Percentiles rank a stretch among this genome's conserved stretches.
These are phyloP conservation scores for Colletotrichum sp. DNA, from an alignment of 2,329 filamentous ascomycete genomes.

Conservation along the genomic window DNA sequence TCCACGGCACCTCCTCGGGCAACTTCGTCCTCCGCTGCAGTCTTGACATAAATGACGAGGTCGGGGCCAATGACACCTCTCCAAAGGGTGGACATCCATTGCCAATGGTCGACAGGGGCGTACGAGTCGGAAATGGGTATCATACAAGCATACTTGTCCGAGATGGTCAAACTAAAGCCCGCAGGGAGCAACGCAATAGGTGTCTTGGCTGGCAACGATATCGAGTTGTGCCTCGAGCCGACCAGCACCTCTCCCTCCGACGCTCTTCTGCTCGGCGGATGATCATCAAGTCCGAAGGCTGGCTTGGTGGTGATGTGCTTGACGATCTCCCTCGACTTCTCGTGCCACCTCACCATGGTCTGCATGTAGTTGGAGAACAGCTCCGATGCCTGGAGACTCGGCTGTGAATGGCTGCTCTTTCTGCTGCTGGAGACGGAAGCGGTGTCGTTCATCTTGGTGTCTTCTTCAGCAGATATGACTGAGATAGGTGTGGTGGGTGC, in stretches of 20 bases:
- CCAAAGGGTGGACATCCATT: constrained; percentile 96
- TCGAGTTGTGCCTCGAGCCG: not conserved
- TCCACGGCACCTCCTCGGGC: constrained; percentile 57
- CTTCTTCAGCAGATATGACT: constrained; percentile 18
- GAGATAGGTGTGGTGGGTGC: constrained; percentile 25
- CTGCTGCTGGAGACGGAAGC: constrained; percentile 7
- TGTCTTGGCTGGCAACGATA: constrained; percentile 35
- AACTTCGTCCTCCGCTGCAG: constrained; percentile 38
- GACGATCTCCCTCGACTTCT: constrained; percentile 73
- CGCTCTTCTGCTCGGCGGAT: constrained; percentile 5
- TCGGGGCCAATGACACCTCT: constrained; percentile 84
- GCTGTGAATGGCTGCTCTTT: constrained; percentile 19
- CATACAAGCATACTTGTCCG: constrained; percentile 75
- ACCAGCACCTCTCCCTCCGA: constrained; percentile 10
- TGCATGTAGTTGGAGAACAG: constrained; percentile 67
- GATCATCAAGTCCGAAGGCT: not conserved
- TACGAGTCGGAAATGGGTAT: constrained; percentile 81
- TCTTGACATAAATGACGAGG: constrained; percentile 71
- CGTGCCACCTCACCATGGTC: constrained; percentile 76
- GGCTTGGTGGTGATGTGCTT: constrained; percentile 45
- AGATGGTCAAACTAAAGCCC: constrained; percentile 81
- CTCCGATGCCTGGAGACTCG: constrained; percentile 32
- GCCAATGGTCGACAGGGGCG: constrained; percentile 88
- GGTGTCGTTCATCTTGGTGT: constrained; percentile 7
- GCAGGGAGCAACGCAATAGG: constrained; percentile 78